Conservation (phyloP, 345 rosid genomes). For the Citrus mangshanensis region DNA sequence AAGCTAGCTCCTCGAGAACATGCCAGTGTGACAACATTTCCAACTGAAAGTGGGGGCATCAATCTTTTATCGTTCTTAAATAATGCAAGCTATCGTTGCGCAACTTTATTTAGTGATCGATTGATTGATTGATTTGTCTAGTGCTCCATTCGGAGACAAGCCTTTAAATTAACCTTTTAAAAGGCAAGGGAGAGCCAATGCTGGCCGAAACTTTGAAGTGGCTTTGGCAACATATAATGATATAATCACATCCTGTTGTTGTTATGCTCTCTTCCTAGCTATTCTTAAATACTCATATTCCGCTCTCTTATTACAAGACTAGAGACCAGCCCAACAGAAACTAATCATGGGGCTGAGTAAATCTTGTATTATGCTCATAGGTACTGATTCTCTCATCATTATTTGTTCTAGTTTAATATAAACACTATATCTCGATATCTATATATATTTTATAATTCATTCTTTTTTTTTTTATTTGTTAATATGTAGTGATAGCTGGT, state of each 20-base stretch:
- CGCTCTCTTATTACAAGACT: slow-evolving; percentile 15
- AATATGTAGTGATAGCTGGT: slow-evolving; percentile 60
- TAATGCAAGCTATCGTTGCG: background rate
- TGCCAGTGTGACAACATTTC: background rate
- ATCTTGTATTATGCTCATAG: slow-evolving; percentile 77
- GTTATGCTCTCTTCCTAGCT: background rate
- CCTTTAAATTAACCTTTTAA: background rate
- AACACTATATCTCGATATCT: too few species aligned
- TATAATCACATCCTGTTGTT: background rate
- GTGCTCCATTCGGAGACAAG: slow-evolving; percentile 1
- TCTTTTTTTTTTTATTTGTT: background rate
- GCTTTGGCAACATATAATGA: background rate
- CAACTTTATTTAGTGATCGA: background rate
- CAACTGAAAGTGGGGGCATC: slow-evolving; percentile 1
- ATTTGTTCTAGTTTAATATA: too few species aligned
- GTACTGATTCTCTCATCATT: slow-evolving; percentile 24
- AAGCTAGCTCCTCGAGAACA: background rate
- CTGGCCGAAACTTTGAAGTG: background rate
- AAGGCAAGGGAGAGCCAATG: background rate
- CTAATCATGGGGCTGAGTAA: slow-evolving; percentile 40
- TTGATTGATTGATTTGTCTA: background rate
- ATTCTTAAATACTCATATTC: too few species aligned
- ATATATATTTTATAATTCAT: background rate
- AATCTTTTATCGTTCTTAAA: background rate
- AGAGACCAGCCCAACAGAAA: slow-evolving; percentile 25